Conservation (phyloP, 306 rosid species). For the Trifolium repens region DNA sequence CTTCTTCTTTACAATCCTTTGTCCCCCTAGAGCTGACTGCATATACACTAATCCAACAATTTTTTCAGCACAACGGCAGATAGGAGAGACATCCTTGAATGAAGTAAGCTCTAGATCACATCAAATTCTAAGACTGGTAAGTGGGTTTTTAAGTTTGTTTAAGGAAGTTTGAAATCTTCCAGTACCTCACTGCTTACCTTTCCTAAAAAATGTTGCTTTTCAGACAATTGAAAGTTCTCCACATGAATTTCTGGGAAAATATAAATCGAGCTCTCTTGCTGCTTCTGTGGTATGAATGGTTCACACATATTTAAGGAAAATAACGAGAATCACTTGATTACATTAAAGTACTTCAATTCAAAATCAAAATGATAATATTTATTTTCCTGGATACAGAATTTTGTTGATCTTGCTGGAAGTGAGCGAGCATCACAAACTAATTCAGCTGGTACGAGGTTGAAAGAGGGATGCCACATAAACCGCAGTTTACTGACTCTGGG, state of each 20-base stretch:
- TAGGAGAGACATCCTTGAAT: slow-evolving; percentile 90
- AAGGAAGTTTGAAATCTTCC: slow-evolving; percentile 6
- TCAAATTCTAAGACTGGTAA: slow-evolving; percentile 92
- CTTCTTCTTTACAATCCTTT: slow-evolving; percentile 24
- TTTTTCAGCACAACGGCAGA: slow-evolving; percentile 87
- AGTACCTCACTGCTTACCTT: slow-evolving; percentile 21
- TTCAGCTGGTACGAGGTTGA: slow-evolving; percentile 93
- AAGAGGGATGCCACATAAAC: slow-evolving; percentile 97
- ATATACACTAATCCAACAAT: slow-evolving; percentile 21
- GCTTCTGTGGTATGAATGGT: slow-evolving; percentile 81
- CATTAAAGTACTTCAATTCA: slow-evolving; percentile 5
- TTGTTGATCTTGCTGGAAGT: slow-evolving; percentile 97
- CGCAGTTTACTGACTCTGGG: slow-evolving; percentile 92
- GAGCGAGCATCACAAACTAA: slow-evolving; percentile 94
- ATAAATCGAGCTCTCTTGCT: slow-evolving; percentile 77
- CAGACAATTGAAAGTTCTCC: slow-evolving; percentile 91
- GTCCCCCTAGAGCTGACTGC: slow-evolving; percentile 31
- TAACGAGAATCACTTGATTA: slow-evolving; percentile 14
- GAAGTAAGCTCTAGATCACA: slow-evolving; percentile 99
- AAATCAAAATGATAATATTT: slow-evolving; percentile 22
- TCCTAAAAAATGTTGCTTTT: slow-evolving; percentile 37
- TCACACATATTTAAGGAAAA: slow-evolving; percentile 1
- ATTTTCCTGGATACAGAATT: slow-evolving; percentile 64
- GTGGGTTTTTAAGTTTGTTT: slow-evolving; percentile 21
- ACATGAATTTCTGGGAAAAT: slow-evolving; percentile 74